Conservation (phyloP, 2,329 filamentous ascomycete genomes). For the Aspergillus phoenicis region DNA sequence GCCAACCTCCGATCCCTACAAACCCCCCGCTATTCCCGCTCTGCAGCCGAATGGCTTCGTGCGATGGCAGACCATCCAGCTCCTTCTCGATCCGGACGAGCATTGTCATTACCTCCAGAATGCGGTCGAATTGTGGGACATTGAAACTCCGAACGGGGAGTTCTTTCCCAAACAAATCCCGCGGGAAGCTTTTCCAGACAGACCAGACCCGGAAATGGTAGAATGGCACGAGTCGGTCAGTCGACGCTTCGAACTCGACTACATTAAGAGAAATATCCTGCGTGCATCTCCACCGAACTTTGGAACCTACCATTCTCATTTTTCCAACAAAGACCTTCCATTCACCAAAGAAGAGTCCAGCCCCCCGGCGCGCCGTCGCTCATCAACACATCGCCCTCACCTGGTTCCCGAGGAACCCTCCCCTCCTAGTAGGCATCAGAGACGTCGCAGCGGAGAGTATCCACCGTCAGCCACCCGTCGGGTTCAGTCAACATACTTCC, state of each 20-base stretch:
- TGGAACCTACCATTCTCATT: conserved; percentile 31
- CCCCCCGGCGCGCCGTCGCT: conserved; percentile 20
- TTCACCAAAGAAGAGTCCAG: conserved; percentile 25
- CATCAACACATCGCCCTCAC: conserved; percentile 21
- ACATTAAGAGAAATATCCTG: conserved; percentile 42
- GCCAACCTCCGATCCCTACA: conserved; percentile 69
- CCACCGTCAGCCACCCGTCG: conserved; percentile 21
- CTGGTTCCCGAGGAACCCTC: conserved; percentile 25
- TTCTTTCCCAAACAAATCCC: conserved; percentile 64
- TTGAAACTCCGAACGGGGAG: conserved; percentile 68
- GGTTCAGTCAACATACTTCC: conserved; percentile 22
- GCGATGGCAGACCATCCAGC: conserved; percentile 89
- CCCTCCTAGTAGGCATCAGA: conserved; percentile 25
- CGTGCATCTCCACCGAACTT: conserved; percentile 37
- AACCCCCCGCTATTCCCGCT: conserved; percentile 75
- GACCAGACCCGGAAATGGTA: conserved; percentile 77
- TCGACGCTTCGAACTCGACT: conserved; percentile 68
- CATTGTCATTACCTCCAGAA: conserved; percentile 82
- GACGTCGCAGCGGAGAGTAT: conserved; percentile 28
- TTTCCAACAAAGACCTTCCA: conserved; percentile 36
- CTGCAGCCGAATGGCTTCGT: conserved; percentile 84
- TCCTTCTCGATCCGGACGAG: conserved; percentile 82
- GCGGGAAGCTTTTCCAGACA: conserved; percentile 69
- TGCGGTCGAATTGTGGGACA: conserved; percentile 74
- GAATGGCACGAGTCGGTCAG: conserved; percentile 82